These are phyloP conservation scores for Aciculoconidium aculeatum DNA, from an alignment of 805 yeast genomes.

Conservation along the genomic window DNA sequence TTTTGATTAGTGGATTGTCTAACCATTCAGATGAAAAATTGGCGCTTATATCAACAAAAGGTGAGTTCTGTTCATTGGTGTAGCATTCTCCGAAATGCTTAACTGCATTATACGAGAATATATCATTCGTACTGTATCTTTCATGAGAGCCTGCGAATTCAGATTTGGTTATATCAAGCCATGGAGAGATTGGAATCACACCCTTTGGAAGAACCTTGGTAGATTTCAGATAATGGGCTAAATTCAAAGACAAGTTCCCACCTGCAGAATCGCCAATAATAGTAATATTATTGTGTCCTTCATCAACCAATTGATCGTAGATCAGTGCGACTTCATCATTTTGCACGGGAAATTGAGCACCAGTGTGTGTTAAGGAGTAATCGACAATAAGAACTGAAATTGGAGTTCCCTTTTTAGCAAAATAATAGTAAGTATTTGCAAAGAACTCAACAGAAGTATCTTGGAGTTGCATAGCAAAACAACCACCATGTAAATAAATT, in stretches of 20 bases:
- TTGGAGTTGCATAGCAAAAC: constrained; percentile 8
- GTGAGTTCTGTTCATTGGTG: constrained; percentile 1
- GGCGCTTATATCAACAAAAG: constrained; percentile 6
- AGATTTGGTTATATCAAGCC: constrained; percentile 3
- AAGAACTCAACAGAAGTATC: constrained; percentile 3
- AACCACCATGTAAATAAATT: constrained; percentile 10
- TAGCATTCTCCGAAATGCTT: constrained; percentile 7
- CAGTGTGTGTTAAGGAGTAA: constrained; percentile 6
- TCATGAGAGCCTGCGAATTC: constrained; percentile 3
- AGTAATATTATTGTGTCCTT: constrained; percentile 7
- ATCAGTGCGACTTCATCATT: constrained; percentile 4
- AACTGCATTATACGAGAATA: constrained; percentile 2
- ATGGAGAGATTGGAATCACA: constrained; percentile 8
- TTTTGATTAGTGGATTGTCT: constrained; percentile 4
- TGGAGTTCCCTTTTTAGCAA: neutral
- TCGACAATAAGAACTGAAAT: constrained; percentile 7
- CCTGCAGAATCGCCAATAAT: constrained; percentile 11
- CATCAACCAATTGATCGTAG: constrained; percentile 7
- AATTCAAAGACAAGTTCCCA: constrained; percentile 7
- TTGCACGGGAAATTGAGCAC: constrained; percentile 7
- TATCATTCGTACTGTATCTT: constrained; percentile 2
- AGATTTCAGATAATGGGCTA: constrained; percentile 1
- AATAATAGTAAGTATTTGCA: constrained; percentile 7
- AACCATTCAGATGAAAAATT: constrained; percentile 6
- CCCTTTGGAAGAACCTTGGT: constrained; percentile 6